Percentiles rank a stretch among this genome's conserved stretches.
These are phyloP conservation scores for Casaregolazyma lundiana DNA, from an alignment of 1,139 yeast species.

Conservation along the genomic window DNA sequence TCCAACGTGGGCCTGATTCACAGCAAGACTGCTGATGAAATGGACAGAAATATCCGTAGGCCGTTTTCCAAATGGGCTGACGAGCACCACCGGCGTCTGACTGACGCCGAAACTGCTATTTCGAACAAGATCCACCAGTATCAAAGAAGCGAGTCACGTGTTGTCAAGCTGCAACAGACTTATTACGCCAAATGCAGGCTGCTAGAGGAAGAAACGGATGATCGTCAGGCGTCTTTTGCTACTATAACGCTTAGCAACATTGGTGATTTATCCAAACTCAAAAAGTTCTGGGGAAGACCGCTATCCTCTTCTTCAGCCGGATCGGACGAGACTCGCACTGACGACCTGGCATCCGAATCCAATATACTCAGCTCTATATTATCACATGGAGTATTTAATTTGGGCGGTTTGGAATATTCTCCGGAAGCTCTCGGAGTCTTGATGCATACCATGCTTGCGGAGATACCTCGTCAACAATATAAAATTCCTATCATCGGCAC, in stretches of 20 bases:
- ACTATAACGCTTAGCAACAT: slow-evolving; percentile 3
- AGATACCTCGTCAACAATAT: slow-evolving; percentile 39
- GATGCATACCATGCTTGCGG: slow-evolving; percentile 38
- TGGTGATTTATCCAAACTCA: slow-evolving; percentile 4
- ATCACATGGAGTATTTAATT: slow-evolving; percentile 15
- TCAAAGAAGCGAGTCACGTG: slow-evolving; percentile 41
- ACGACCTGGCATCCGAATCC: slow-evolving; percentile 3
- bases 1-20: slow-evolving; percentile 62
- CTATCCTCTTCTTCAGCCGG: neutral
- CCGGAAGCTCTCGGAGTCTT: slow-evolving; percentile 28
- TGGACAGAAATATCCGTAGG: slow-evolving; percentile 53
- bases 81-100: slow-evolving; percentile 63
- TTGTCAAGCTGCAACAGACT: slow-evolving; percentile 53
- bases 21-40: slow-evolving; percentile 54
- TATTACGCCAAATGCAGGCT: slow-evolving; percentile 72
- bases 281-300: slow-evolving; percentile 4
- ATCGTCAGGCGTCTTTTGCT: neutral
- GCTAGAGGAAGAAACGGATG: slow-evolving; percentile 40
- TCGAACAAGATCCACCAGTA: slow-evolving; percentile 47
- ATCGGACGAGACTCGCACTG: slow-evolving; percentile 2
- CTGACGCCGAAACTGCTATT: slow-evolving; percentile 51
- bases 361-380: neutral
- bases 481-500: slow-evolving; percentile 55
- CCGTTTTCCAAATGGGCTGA: slow-evolving; percentile 72
- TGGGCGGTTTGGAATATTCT: slow-evolving; percentile 27